A percentile compares a stretch with the other conserved stretches of the same genome.
Conservation (phyloP, 768 basidiomycete genomes). For the Leccinum imitatum region DNA sequence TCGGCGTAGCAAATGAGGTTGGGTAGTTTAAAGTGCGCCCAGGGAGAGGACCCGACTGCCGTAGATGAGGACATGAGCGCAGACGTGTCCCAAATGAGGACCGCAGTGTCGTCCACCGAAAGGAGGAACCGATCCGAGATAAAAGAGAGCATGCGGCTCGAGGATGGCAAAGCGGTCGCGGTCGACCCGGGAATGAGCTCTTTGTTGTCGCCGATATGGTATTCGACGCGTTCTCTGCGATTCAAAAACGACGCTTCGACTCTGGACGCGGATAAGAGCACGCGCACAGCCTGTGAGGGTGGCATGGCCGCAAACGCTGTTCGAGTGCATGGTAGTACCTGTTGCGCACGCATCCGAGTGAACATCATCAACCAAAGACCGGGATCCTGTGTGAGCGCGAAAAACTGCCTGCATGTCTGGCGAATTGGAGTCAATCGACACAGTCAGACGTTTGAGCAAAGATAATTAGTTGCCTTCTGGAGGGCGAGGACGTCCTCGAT, state of each 20-base stretch:
- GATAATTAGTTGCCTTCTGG: slow-evolving; percentile 8
- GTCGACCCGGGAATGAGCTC: background rate
- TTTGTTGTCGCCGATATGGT: background rate
- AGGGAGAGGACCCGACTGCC: slow-evolving; percentile 1
- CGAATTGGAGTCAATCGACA: background rate
- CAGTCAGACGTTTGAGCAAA: background rate
- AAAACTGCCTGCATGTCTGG: slow-evolving; percentile 27
- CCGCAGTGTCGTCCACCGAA: slow-evolving; percentile 7
- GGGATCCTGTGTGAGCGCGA: slow-evolving; percentile 15
- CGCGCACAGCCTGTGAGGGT: slow-evolving; percentile 12
- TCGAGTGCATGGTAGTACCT: slow-evolving; percentile 18
- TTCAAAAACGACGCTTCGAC: slow-evolving; percentile 20
- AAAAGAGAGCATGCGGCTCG: slow-evolving; percentile 16
- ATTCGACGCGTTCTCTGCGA: slow-evolving; percentile 4
- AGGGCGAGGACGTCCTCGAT: slow-evolving; percentile 19
- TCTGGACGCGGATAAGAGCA: slow-evolving; percentile 11
- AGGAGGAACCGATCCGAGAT: slow-evolving; percentile 24
- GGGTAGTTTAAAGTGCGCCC: slow-evolving; percentile 13
- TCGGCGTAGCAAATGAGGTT: slow-evolving; percentile 6
- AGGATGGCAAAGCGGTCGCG: background rate
- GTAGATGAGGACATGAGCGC: background rate
- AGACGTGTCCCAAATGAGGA: slow-evolving; percentile 19
- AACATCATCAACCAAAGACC: slow-evolving; percentile 22
- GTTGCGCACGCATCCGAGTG: slow-evolving; percentile 5
- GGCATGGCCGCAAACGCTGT: slow-evolving; percentile 14